Percentiles rank a stretch among this genome's conserved stretches.
phyloP scores from a whole-genome alignment of 768 basidiomycete species.

The Amanita rubescens region DNA sequence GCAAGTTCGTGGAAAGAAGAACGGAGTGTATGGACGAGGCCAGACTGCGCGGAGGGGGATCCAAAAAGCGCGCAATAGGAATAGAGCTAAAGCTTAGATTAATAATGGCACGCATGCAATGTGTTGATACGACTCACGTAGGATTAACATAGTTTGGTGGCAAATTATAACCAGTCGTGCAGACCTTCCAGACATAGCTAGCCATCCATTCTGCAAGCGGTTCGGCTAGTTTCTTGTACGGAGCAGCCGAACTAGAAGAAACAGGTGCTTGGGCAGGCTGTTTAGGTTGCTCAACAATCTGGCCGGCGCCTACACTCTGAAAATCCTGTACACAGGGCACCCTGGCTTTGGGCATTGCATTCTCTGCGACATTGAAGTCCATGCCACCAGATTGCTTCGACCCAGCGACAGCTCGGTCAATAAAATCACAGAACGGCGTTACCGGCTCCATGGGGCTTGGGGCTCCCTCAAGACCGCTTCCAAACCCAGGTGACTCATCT shows the following conservation, averaged over 20 bases:
- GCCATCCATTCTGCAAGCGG: slow-evolving; percentile 77
- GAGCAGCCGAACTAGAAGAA: slow-evolving; percentile 35
- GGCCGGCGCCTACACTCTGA: slow-evolving; percentile 16
- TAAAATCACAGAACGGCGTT: slow-evolving; percentile 71
- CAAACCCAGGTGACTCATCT: slow-evolving; percentile 52
- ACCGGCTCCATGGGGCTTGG: slow-evolving; percentile 70
- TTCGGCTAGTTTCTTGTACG: slow-evolving; percentile 68
- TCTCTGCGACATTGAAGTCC: slow-evolving; percentile 1
- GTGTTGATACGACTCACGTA: slow-evolving; percentile 37
- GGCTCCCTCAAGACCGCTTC: slow-evolving; percentile 39
- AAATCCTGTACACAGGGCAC: slow-evolving; percentile 10
- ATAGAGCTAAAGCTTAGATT: slow-evolving; percentile 18
- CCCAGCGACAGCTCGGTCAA: slow-evolving; percentile 63
- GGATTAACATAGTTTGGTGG: slow-evolving; percentile 45
- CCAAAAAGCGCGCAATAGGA: slow-evolving; percentile 33
- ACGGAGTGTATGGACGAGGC: slow-evolving; percentile 62
- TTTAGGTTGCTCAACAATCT: slow-evolving; percentile 26
- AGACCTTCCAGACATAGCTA: slow-evolving; percentile 75
- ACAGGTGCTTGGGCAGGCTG: not conserved
- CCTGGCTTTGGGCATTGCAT: slow-evolving; percentile 11
- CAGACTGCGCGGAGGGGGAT: slow-evolving; percentile 44
- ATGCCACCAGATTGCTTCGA: slow-evolving; percentile 1
- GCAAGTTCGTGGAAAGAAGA: slow-evolving; percentile 69
- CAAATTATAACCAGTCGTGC: slow-evolving; percentile 62
- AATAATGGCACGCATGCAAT: slow-evolving; percentile 5